These are phyloP conservation scores for Talaromyces thailandensis DNA, from an alignment of 495 filamentous ascomycete species.

Conservation along the genomic window DNA sequence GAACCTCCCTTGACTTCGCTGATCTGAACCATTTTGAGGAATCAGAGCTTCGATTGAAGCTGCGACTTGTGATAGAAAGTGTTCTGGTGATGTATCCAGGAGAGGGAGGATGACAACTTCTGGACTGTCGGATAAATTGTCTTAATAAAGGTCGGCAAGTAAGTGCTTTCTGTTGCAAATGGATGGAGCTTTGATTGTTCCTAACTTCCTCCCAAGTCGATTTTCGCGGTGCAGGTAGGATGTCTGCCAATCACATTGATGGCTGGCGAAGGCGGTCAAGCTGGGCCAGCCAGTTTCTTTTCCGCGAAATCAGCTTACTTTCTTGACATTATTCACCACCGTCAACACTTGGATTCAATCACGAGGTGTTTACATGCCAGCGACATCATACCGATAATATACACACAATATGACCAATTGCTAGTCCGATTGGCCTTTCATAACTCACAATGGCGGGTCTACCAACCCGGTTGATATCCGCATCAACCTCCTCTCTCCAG, in stretches of 20 bases:
- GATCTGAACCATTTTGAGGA: constrained; percentile 73
- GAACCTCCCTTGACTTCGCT: constrained; percentile 92
- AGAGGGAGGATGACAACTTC: not conserved
- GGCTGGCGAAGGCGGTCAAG: constrained; percentile 1
- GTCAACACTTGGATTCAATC: not conserved
- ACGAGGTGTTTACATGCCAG: not conserved
- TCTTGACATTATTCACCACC: not conserved
- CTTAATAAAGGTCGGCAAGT: not conserved
- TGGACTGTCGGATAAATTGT: not conserved
- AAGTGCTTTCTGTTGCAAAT: not conserved
- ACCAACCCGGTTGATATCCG: constrained; percentile 21
- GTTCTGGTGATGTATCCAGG: not conserved
- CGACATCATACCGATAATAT: not conserved
- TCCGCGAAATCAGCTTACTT: constrained; percentile 2
- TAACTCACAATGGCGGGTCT: constrained; percentile 23
- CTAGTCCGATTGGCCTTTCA: not conserved
- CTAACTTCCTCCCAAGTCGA: not conserved
- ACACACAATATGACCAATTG: not conserved
- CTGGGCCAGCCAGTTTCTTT: not conserved
- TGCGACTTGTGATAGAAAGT: not conserved
- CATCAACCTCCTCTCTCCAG: constrained; percentile 29
- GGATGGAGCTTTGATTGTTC: constrained; percentile 1
- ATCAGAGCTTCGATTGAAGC: constrained; percentile 8
- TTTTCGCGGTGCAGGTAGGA: not conserved
- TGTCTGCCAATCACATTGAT: not conserved